Evolutionary conservation across 345 rosid species (phyloP).

Genomic region (Citrus cavaleriei): DNA sequence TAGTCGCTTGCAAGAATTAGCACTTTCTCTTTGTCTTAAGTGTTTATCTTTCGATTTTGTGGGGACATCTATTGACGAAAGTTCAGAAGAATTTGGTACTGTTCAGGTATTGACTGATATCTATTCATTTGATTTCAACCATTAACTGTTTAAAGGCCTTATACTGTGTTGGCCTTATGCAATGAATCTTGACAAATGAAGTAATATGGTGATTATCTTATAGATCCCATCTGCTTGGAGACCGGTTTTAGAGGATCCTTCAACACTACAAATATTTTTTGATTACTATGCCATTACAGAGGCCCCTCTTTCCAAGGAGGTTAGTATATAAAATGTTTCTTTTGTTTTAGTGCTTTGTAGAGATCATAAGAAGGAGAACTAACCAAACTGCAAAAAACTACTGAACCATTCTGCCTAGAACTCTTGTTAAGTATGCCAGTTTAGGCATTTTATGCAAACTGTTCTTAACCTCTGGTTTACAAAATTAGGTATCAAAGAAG

Average conservation of each 20-base stretch:
- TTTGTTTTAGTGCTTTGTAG: not conserved
- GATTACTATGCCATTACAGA: slow-evolving; percentile 82
- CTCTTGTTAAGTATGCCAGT: not conserved
- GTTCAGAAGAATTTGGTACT: slow-evolving; percentile 98
- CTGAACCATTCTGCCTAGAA: not conserved
- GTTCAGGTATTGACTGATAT: slow-evolving; percentile 66
- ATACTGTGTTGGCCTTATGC: slow-evolving; percentile 6
- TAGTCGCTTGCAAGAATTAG: slow-evolving; percentile 83
- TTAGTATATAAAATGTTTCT: slow-evolving; percentile 23
- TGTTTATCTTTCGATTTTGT: slow-evolving; percentile 98
- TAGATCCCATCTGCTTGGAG: slow-evolving; percentile 95
- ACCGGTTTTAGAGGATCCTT: slow-evolving; percentile 82
- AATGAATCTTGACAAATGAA: not conserved
- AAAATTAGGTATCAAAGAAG: not conserved
- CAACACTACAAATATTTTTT: slow-evolving; percentile 91
- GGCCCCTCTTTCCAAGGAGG: slow-evolving; percentile 95
- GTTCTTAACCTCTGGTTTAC: not conserved
- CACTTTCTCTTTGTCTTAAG: slow-evolving; percentile 91
- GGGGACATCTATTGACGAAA: slow-evolving; percentile 97
- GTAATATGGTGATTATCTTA: slow-evolving; percentile 14
- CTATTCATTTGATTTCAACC: not conserved
- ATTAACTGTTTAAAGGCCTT: slow-evolving; percentile 1
- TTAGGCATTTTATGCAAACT: not conserved
- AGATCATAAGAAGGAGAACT: not conserved
- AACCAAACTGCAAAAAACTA: not conserved